Evolutionary conservation across 805 yeast genomes (phyloP).

Genomic region (Cyberlindnera maritima): DNA sequence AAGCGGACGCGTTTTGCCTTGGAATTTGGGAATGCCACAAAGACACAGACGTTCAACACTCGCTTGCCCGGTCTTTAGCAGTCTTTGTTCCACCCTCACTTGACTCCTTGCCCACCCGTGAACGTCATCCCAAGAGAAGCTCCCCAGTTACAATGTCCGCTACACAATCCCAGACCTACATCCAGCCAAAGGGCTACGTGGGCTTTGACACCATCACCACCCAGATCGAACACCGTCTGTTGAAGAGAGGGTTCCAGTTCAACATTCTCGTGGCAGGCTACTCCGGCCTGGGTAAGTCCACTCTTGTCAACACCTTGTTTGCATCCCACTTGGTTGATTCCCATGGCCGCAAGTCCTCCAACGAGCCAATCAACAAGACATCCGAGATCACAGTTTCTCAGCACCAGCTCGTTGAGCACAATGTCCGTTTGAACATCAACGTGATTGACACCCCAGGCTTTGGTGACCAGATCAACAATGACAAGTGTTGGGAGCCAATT

Average conservation of each 20-base stretch:
- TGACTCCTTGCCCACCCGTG: too few relatives aligned
- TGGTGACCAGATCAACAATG: slow-evolving; percentile 95
- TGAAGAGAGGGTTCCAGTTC: slow-evolving; percentile 92
- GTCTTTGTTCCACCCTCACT: too few relatives aligned
- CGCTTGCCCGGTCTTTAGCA: too few relatives aligned
- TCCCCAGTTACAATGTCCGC: slow-evolving; percentile 15
- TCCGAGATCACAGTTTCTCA: slow-evolving; percentile 73
- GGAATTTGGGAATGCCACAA: slow-evolving; percentile 16
- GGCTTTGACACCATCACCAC: slow-evolving; percentile 96
- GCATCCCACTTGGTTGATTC: slow-evolving; percentile 75
- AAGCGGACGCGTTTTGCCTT: slow-evolving; percentile 20
- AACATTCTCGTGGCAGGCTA: slow-evolving; percentile 92
- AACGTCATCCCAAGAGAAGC: too few relatives aligned
- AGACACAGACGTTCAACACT: too few relatives aligned
- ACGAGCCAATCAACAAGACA: slow-evolving; percentile 79
- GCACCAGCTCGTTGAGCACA: slow-evolving; percentile 78
- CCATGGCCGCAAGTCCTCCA: slow-evolving; percentile 63
- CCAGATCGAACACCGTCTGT: slow-evolving; percentile 88
- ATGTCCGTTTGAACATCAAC: slow-evolving; percentile 80
- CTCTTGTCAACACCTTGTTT: slow-evolving; percentile 86
- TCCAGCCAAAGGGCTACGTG: slow-evolving; percentile 73
- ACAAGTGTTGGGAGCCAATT: slow-evolving; percentile 95
- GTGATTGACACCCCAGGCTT: slow-evolving; percentile 97
- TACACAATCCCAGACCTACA: slow-evolving; percentile 9
- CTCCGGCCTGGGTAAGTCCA: slow-evolving; percentile 93